Conservation (phyloP, 208 protist species). For the Vickermania ingenoplastis region DNA sequence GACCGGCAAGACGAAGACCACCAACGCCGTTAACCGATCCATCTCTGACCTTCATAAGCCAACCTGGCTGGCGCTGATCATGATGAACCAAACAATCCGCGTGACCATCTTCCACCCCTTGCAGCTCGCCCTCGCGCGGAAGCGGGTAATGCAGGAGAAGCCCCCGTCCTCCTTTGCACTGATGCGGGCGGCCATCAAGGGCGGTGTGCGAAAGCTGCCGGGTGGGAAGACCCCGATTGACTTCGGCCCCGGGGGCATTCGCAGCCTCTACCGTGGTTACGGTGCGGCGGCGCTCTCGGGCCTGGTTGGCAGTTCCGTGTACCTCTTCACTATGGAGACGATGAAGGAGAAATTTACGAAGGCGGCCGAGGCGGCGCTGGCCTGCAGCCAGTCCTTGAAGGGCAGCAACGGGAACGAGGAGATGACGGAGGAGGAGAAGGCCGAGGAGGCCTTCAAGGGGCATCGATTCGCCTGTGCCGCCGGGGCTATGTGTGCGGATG, state of each 20-base stretch:
- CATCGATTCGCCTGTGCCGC: constrained; percentile 21
- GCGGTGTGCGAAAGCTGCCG: constrained; percentile 12
- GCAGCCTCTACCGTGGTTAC: constrained; percentile 65
- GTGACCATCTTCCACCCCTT: constrained; percentile 78
- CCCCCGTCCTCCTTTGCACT: constrained; percentile 26
- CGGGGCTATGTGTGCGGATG: constrained; percentile 68
- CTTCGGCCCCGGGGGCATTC: constrained; percentile 41
- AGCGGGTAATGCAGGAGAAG: constrained; percentile 62
- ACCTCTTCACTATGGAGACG: constrained; percentile 64
- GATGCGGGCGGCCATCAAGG: constrained; percentile 40
- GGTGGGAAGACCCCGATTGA: constrained; percentile 8
- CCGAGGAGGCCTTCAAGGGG: not conserved
- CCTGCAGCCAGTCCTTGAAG: not conserved
- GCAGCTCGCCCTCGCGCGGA: constrained; percentile 62
- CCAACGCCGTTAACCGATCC: constrained; percentile 69
- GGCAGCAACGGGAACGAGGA: not conserved
- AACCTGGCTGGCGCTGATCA: constrained; percentile 65
- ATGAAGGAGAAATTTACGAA: constrained; percentile 42
- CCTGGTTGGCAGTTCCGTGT: constrained; percentile 59
- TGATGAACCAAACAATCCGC: constrained; percentile 42
- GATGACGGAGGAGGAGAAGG: not conserved
- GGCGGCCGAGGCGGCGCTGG: not conserved
- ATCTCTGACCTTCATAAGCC: constrained; percentile 72
- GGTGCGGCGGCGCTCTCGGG: constrained; percentile 62
- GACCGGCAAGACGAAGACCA: constrained; percentile 4